Evolutionary conservation across 164 flowering plant genomes (phyloP), one percentile per base, ranked within the genome.

Genomic region (Kingdonia uniflora): DNA sequence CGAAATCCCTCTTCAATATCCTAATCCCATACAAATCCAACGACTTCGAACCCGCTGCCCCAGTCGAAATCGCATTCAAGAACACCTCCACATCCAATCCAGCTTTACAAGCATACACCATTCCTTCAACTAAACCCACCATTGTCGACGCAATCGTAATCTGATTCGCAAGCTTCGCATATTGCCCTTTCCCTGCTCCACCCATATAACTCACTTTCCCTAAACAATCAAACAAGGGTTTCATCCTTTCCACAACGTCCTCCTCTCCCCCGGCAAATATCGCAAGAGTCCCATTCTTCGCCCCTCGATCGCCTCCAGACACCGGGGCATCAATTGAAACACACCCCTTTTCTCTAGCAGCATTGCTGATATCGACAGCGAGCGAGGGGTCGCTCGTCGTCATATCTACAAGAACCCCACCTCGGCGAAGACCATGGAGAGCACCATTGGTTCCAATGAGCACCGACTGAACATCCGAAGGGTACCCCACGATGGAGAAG

Each of bases 401-500:
- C 98, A 91, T 91, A 67, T 87, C 96, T 47, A 91, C 82, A 48
- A 85, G 63, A 54, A 80, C 54, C 23, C 80, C 81, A 8, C 84
- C 85, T 11, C 79, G 77, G 2, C 68, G 69, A 65, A 91, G 88
- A 53, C 75, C 66, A 40, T 71, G 43, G 60, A 87, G 79, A 57
- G 79, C 87, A 46, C 94, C 94, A 57, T 82, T 29, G 59, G 92
- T 70, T 59, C 79, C 74, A 54, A 84, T 80, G 60, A 75, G 63
- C 66, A 86, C 89, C 65, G 79, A 71, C 60, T 81, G 84, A 62
- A 88, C 97, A 71, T 92, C 99, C 60, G 97, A 80, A 12, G 99
- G 99, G 78, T 65, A 88, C 19, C 95, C 95, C 65, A 92, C 89
- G 76, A 92, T 88, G 69, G 99, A 72, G 89, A 92, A 88, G 47